These are phyloP conservation scores for Cetradonia linearis DNA, from an alignment of 495 filamentous ascomycete genomes.

Conservation along the genomic window DNA sequence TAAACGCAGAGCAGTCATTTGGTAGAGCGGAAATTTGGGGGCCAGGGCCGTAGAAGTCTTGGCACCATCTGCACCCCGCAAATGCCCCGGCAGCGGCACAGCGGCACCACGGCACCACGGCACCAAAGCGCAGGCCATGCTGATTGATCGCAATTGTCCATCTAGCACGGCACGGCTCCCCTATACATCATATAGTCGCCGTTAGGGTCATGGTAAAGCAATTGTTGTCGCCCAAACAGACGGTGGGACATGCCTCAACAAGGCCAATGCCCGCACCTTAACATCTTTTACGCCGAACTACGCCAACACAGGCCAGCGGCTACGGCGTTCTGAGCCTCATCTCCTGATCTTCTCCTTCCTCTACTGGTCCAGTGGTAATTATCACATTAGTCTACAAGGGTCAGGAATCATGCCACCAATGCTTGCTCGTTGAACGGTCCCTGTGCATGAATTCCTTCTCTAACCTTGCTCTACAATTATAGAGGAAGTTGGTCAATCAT, in stretches of 20 bases:
- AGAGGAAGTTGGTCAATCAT: neutral
- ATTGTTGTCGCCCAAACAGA: too few relatives aligned
- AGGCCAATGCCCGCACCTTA: neutral
- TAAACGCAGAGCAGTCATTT: neutral
- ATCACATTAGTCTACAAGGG: neutral
- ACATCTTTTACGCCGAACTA: neutral
- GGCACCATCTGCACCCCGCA: conserved; percentile 16
- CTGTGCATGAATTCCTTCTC: neutral
- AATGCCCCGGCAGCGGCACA: neutral
- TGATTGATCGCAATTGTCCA: neutral
- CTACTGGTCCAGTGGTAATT: neutral
- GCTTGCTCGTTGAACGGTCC: neutral
- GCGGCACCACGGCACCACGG: neutral
- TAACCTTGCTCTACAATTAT: neutral
- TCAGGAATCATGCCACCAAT: neutral
- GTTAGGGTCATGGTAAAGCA: too few relatives aligned
- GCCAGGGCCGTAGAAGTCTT: conserved; percentile 13
- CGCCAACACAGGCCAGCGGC: neutral
- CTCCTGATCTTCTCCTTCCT: neutral
- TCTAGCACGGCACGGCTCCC: neutral
- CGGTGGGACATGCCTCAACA: neutral
- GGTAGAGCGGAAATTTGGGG: neutral
- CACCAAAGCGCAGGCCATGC: neutral
- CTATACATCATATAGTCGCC: neutral
- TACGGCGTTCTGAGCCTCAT: neutral